These are phyloP conservation scores for Coriaria nepalensis DNA, from an alignment of 306 rosid genomes.

Conservation along the genomic window DNA sequence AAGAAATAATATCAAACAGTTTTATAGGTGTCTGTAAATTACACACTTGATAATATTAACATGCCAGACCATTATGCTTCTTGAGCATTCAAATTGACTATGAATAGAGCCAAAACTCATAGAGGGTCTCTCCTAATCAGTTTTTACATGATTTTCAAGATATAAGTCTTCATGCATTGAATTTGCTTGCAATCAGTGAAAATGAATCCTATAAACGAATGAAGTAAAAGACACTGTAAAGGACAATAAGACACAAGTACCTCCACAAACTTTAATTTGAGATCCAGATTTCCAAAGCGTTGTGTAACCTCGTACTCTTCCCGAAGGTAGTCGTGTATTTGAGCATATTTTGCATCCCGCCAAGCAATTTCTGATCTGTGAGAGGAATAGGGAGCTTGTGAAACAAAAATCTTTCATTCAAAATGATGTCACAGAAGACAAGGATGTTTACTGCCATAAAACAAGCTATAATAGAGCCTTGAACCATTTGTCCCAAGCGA, in stretches of 20 bases:
- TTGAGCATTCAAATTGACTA: too few species aligned
- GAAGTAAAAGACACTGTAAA: not conserved
- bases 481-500: too few species aligned
- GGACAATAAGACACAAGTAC: conserved; percentile 15
- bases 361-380: conserved; percentile 93
- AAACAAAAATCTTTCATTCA: conserved; percentile 8
- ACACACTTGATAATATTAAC: not conserved
- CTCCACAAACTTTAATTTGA: conserved; percentile 82
- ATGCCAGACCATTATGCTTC: too few species aligned
- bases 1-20: conserved; percentile 5
- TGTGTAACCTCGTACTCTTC: conserved; percentile 94
- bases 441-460: not conserved
- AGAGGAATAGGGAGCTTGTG: conserved; percentile 13
- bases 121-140: too few species aligned
- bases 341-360: conserved; percentile 93
- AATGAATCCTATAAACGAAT: conserved; percentile 1
- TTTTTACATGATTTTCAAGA: too few species aligned
- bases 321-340: conserved; percentile 71
- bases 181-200: not conserved
- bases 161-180: too few species aligned
- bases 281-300: conserved; percentile 85
- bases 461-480: too few species aligned
- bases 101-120: too few species aligned
- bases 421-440: conserved; percentile 2
- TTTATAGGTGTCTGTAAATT: not conserved